Evolutionary conservation across 108 stramenopile species (phyloP).

Genomic region (Skeletonema marinoi): DNA sequence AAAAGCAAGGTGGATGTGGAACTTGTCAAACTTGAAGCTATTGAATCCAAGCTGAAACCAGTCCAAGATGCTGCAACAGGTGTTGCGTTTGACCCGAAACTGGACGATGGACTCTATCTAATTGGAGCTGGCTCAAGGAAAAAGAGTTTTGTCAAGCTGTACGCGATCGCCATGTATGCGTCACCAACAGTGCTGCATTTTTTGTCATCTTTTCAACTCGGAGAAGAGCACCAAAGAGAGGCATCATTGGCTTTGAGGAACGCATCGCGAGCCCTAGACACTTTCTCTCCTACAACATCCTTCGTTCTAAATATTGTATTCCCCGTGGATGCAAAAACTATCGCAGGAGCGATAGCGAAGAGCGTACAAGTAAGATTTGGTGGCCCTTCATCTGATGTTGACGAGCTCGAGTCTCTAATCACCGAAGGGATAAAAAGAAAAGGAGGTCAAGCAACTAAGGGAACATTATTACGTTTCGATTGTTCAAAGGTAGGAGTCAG

Average conservation of each 20-base stretch:
- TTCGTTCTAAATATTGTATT: constrained; percentile 7
- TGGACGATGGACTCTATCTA: constrained; percentile 16
- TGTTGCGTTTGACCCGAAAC: constrained; percentile 10
- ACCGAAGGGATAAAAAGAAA: constrained; percentile 6
- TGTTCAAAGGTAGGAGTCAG: constrained; percentile 11
- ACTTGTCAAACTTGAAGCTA: constrained; percentile 6
- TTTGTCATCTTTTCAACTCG: constrained; percentile 3
- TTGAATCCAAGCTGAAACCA: constrained; percentile 16
- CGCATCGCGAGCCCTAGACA: constrained; percentile 17
- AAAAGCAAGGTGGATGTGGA: background rate
- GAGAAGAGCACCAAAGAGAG: constrained; percentile 19
- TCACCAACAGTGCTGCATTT: constrained; percentile 13
- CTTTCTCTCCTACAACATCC: constrained; percentile 12
- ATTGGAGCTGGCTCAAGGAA: constrained; percentile 11
- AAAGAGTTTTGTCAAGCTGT: constrained; percentile 9
- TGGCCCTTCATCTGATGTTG: constrained; percentile 6
- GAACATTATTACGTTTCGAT: constrained; percentile 9
- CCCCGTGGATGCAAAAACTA: constrained; percentile 10
- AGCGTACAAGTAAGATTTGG: constrained; percentile 9
- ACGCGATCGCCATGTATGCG: constrained; percentile 17
- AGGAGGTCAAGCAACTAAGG: constrained; percentile 19
- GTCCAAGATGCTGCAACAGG: constrained; percentile 10
- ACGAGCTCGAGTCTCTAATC: constrained; percentile 12
- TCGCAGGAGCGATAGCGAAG: constrained; percentile 14
- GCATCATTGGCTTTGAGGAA: constrained; percentile 4